Base-by-base conservation (phyloP, 225 moss, liverwort and hornwort species). In the Marchantia polymorpha region DNA sequence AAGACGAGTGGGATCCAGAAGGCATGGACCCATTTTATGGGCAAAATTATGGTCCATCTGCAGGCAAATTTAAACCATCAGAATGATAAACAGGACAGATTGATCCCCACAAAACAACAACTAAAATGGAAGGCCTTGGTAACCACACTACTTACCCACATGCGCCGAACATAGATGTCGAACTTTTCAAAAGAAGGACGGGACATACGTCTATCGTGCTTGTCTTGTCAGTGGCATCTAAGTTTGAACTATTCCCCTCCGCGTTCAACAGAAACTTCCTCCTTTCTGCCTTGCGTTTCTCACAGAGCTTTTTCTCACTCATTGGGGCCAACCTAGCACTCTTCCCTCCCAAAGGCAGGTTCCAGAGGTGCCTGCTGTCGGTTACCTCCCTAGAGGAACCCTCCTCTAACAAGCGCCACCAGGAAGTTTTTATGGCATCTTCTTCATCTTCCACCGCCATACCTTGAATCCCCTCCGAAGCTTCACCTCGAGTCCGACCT, bases 1-100 rank as follows among this genome's bases (percentile, higher is more conserved):
- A 95, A 95, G 64, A 99, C 90, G 87, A 95, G 82, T 64, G 95
- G 99, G 61, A 94, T 89, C 99, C 95, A 99, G 74, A 99, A 99
- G 17, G 92, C 92, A 60, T 93, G 92, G 73, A 91, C 90, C 99
- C 99, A 99, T 69, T 82, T 89, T 58, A 91, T 82, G 30, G 99
- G 99, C 78, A 99, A 31, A 56, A 99, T 85, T 23, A 99, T 79
- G 14, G 95, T 93, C 91, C 91, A 91, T 75, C 99, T 99, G 90
- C 86, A 84, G 22, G 51, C 58, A 6, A 76, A 47, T n/a, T n/a
- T 22, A 11, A 59, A 52, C 16, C 54, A 73, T 66, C 29, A 13
- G 52, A 52, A 61, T 12, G 15, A 47, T 82, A 67, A 87, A 69
- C 61, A 25, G 10, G 7, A 14, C 22, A 50, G 64, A 1, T 8